Percentiles rank a stretch among this genome's conserved stretches.
Evolutionary conservation across 371 early-diverging fungal genomes (phyloP).

Genomic region (Apophysomyces ossiformis): DNA sequence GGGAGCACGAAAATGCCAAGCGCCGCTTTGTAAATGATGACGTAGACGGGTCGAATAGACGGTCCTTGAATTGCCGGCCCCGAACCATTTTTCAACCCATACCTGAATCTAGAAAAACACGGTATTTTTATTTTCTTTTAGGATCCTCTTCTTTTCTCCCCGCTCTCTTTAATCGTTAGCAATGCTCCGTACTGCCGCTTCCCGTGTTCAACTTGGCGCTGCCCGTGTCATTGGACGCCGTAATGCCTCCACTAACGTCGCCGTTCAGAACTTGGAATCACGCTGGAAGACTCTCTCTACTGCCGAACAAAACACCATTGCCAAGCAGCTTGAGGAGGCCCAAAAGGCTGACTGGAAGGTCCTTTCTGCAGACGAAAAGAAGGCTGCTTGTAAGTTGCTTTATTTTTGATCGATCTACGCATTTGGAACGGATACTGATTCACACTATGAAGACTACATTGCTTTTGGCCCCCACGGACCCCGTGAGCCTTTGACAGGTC

Average conservation of each 20-base stretch:
- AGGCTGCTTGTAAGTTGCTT: slow-evolving; percentile 79
- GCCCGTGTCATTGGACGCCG: slow-evolving; percentile 46
- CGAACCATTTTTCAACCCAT: too few species aligned
- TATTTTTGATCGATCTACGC: neutral
- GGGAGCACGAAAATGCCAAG: too few species aligned
- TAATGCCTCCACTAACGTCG: slow-evolving; percentile 58
- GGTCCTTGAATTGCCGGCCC: too few species aligned
- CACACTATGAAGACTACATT: slow-evolving; percentile 68
- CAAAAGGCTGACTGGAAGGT: slow-evolving; percentile 96
- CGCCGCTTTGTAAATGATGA: too few species aligned
- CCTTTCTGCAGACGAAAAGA: slow-evolving; percentile 91
- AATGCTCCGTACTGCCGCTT: slow-evolving; percentile 50
- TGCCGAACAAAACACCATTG: slow-evolving; percentile 83
- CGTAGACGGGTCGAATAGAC: too few species aligned
- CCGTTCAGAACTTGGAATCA: slow-evolving; percentile 74
- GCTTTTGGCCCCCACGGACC: slow-evolving; percentile 95
- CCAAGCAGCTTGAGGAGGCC: slow-evolving; percentile 78
- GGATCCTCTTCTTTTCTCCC: slow-evolving; percentile 8
- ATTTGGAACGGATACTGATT: neutral
- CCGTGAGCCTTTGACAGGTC: slow-evolving; percentile 79
- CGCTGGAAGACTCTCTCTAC: slow-evolving; percentile 88
- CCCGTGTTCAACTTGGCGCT: slow-evolving; percentile 33
- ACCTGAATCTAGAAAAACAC: neutral
- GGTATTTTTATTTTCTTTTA: slow-evolving; percentile 6
- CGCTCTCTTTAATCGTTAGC: slow-evolving; percentile 10